phyloP scores from a whole-genome alignment of 352 stramenopile species.

The Discostella stelligera region DNA sequence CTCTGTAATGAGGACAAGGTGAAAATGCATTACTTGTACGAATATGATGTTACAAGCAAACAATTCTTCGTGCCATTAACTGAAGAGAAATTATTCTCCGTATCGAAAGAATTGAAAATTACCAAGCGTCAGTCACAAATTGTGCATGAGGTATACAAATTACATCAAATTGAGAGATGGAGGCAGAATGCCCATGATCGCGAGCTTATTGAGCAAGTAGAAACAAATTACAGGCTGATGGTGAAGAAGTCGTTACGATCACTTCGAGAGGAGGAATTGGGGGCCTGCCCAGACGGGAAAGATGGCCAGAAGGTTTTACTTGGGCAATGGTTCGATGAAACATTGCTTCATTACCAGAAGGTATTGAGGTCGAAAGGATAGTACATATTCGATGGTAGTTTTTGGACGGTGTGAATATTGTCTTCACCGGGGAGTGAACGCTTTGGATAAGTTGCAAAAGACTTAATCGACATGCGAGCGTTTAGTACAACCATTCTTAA shows the following conservation, averaged over 20 bases:
- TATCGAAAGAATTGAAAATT: slow-evolving; percentile 52
- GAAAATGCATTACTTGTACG: slow-evolving; percentile 1
- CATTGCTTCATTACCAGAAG: slow-evolving; percentile 35
- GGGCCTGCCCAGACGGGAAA: slow-evolving; percentile 51
- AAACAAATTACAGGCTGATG: slow-evolving; percentile 72
- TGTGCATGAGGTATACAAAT: slow-evolving; percentile 66
- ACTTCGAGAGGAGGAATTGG: slow-evolving; percentile 58
- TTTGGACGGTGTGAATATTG: too few species aligned
- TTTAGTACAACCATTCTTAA: slow-evolving; percentile 7
- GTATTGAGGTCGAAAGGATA: slow-evolving; percentile 19
- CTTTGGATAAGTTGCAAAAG: too few species aligned
- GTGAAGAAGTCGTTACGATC: slow-evolving; percentile 69
- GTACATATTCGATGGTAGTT: too few species aligned
- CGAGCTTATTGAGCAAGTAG: slow-evolving; percentile 25
- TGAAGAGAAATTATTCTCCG: slow-evolving; percentile 38
- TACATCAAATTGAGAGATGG: slow-evolving; percentile 44
- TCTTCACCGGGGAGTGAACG: too few species aligned
- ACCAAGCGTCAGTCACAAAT: slow-evolving; percentile 67
- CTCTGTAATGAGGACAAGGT: not conserved
- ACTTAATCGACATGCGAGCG: not conserved
- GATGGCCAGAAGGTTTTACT: slow-evolving; percentile 63
- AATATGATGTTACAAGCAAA: slow-evolving; percentile 32
- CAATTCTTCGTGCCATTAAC: slow-evolving; percentile 51
- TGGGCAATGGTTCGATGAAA: slow-evolving; percentile 54
- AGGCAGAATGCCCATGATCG: slow-evolving; percentile 16